A percentile compares a stretch with the other conserved stretches of the same genome.
Conservation (phyloP, 352 stramenopile species). For the Halophytophthora polymorphica region DNA sequence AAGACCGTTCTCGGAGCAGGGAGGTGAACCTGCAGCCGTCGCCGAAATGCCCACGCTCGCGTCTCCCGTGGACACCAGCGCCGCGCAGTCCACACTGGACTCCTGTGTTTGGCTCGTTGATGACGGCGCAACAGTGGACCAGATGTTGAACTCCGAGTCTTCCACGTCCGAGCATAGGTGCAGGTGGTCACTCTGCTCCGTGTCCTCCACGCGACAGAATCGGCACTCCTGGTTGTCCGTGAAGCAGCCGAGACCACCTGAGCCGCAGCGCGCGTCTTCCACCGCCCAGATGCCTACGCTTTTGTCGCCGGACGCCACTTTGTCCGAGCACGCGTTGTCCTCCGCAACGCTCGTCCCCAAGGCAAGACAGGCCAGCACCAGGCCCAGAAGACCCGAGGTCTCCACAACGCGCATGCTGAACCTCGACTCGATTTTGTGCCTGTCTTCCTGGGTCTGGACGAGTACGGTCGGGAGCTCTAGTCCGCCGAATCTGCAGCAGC, state of each 20-base stretch:
- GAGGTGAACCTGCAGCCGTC: conserved; percentile 11
- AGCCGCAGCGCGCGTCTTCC: conserved; percentile 29
- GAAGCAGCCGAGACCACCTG: conserved; percentile 26
- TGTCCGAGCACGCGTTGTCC: conserved; percentile 15
- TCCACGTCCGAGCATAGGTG: conserved; percentile 15
- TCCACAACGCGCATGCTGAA: conserved; percentile 17
- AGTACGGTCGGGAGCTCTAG: too few relatives aligned
- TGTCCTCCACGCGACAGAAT: conserved; percentile 15
- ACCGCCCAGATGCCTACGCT: conserved; percentile 31
- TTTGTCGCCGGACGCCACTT: conserved; percentile 27
- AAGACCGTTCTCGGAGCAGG: conserved; percentile 23
- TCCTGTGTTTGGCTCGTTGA: conserved; percentile 1
- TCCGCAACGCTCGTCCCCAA: conserved; percentile 1
- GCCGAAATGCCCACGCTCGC: conserved; percentile 27
- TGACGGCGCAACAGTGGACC: not conserved
- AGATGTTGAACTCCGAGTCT: not conserved
- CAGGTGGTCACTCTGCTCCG: conserved; percentile 6
- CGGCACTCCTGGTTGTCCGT: conserved; percentile 17
- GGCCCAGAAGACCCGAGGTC: conserved; percentile 12
- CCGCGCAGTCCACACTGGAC: conserved; percentile 15
- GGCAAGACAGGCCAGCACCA: conserved; percentile 14
- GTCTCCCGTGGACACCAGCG: conserved; percentile 25
- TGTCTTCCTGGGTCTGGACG: too few relatives aligned
- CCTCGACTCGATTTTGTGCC: not conserved
- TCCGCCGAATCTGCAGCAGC: conserved; percentile 19